Conservation (phyloP, 352 stramenopile genomes). For the Pythium grandisporangium region DNA sequence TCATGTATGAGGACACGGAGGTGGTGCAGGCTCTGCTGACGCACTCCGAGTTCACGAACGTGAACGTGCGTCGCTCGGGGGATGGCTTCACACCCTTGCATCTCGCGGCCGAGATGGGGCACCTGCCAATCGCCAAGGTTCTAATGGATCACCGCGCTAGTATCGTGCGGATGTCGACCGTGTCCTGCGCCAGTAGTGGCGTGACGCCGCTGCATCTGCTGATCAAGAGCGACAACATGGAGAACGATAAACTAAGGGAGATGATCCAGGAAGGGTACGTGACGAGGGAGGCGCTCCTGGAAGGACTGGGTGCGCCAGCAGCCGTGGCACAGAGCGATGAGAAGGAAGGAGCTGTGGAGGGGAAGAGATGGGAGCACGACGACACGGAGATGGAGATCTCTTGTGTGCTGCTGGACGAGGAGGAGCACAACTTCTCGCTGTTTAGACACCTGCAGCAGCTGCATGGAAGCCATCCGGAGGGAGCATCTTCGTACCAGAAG, state of each 20-base stretch:
- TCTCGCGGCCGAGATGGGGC: conserved; percentile 44
- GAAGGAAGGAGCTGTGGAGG: too few relatives aligned
- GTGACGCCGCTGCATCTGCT: conserved; percentile 44
- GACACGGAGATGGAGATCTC: conserved; percentile 12
- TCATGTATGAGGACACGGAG: conserved; percentile 43
- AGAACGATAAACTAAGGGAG: conserved; percentile 34
- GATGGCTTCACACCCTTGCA: conserved; percentile 62
- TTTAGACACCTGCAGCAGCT: conserved; percentile 27
- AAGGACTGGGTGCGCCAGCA: conserved; percentile 11
- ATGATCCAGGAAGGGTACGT: conserved; percentile 30
- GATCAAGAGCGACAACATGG: conserved; percentile 33
- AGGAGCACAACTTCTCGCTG: conserved; percentile 38
- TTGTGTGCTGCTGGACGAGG: conserved; percentile 43
- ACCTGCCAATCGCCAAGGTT: conserved; percentile 34
- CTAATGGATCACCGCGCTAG: conserved; percentile 42
- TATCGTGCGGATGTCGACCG: conserved; percentile 37
- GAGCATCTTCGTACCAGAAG: conserved; percentile 10
- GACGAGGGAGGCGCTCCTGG: conserved; percentile 29
- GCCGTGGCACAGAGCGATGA: not conserved
- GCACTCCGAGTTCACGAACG: conserved; percentile 25
- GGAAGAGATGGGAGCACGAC: conserved; percentile 2
- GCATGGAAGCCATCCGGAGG: conserved; percentile 7
- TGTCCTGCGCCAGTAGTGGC: conserved; percentile 19
- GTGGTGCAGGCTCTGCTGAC: conserved; percentile 27
- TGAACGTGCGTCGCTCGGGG: conserved; percentile 45